Base-by-base conservation (phyloP, 257 asterid species). In the Cruciata laevipes region DNA sequence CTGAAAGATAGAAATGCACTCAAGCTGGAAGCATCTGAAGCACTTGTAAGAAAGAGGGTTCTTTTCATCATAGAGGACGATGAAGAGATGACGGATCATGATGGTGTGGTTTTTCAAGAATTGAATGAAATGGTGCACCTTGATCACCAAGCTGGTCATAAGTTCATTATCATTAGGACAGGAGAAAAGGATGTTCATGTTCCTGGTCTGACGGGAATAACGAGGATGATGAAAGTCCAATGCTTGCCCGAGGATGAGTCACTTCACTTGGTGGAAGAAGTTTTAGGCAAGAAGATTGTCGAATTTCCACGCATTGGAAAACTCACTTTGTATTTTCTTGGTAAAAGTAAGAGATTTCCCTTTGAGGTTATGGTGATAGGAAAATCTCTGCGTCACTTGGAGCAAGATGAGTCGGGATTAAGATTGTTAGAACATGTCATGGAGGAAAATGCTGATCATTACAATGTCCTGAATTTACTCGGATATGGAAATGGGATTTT, bases 231-330 rank as follows among this genome's bases (percentile, higher is more conserved):
- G n/a, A 27, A 65, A 3, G 69, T 83, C 66, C 49, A 40, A 74
- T 71, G 67, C 21, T 66, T 69, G 75, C 61, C 77, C 18, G 49
- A 32, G 52, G 30, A 65, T 0, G 71, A 73, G 5, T 71, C 77
- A 16, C 24, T 1, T 2, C 13, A 23, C 1, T 25, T 69, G 25
- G 6, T 65, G 59, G 27, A 6, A 32, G 21, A 38, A 3, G 17
- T 38, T n/a, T 33, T 68, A 5, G 53, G 37, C 31, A 59, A 2
- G 24, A 25, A 37, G n/a, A 27, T 53, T 63, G 21, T 9, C 7
- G 31, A 77, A 11, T 40, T 57, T 3, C 73, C 75, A 21, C 63
- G 74, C 38, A 56, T 33, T 14, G 55, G 31, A 18, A 56, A 62
- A 11, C 24, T 25, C 30, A 66, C 60, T 25, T 13, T 1, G 7